Conservation (phyloP, 169 alveolate genomes). For the Theileria annulata region DNA sequence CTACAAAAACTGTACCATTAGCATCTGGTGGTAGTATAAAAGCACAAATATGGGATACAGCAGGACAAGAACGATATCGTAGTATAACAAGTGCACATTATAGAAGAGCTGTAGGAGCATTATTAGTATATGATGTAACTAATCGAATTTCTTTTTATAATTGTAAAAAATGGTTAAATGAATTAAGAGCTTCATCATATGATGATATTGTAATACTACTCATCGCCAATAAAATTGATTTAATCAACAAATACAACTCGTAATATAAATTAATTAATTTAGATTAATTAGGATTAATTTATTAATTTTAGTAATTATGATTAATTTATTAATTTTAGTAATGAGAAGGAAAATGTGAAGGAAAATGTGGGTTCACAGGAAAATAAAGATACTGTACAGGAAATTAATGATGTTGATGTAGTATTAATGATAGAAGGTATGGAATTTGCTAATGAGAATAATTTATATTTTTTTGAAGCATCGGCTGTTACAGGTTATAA, state of each 20-base stretch:
- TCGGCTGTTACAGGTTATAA: constrained; percentile 93
- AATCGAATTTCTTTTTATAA: constrained; percentile 87
- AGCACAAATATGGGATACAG: constrained; percentile 91
- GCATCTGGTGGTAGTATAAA: constrained; percentile 92
- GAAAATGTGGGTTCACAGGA: no score
- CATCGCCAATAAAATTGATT: constrained; percentile 98
- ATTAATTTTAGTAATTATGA: neutral
- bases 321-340: neutral
- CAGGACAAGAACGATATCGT: constrained; percentile 94
- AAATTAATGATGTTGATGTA: constrained; percentile 96
- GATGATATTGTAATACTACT: constrained; percentile 96
- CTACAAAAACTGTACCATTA: constrained; percentile 95
- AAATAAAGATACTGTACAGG: no score
- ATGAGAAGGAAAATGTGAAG: no score
- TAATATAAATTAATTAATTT: neutral
- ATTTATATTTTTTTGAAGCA: constrained; percentile 92
- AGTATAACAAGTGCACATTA: constrained; percentile 93
- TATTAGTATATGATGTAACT: constrained; percentile 93
- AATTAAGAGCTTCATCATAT: constrained; percentile 95
- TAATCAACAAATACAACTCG: constrained; percentile 70
- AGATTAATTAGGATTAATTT: neutral
- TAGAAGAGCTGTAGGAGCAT: constrained; percentile 95
- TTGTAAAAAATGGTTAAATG: constrained; percentile 93
- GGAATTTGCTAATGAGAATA: constrained; percentile 88
- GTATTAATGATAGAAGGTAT: constrained; percentile 83